Conservation (phyloP, 805 yeast species). For the Saccharomycopsis vini region DNA sequence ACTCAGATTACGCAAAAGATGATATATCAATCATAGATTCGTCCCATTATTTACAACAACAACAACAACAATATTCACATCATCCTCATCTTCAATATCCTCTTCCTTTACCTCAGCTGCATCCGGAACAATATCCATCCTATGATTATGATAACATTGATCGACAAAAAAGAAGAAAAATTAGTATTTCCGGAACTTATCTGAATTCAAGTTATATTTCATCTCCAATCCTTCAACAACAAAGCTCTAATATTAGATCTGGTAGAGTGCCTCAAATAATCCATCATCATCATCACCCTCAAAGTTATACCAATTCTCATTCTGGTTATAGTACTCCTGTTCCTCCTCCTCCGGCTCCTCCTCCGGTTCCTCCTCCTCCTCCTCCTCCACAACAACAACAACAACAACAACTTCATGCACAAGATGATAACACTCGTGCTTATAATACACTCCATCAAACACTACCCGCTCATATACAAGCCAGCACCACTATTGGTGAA, state of each 20-base stretch:
- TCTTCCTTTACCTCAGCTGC: neutral
- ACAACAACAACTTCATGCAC: neutral
- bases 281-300: neutral
- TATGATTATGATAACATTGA: too few species aligned
- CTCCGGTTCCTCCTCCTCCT: too few species aligned
- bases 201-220: too few species aligned
- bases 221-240: too few species aligned
- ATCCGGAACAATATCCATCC: too few species aligned
- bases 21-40: neutral
- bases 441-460: neutral
- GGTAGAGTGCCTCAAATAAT: neutral
- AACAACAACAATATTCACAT: neutral
- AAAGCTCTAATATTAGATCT: too few species aligned
- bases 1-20: neutral
- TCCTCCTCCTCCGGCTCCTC: too few species aligned
- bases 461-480: neutral
- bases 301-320: too few species aligned
- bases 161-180: too few species aligned
- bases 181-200: too few species aligned
- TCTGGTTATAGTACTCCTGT: too few species aligned
- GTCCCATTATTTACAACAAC: neutral
- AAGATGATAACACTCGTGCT: neutral
- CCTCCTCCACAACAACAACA: slow-evolving; percentile 1
- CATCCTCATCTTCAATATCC: neutral
- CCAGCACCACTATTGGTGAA: slow-evolving; percentile 12